Percentiles rank a stretch among this genome's conserved stretches.
Evolutionary conservation across 495 filamentous ascomycete genomes (phyloP).

Genomic region (Penicillium antarcticum): DNA sequence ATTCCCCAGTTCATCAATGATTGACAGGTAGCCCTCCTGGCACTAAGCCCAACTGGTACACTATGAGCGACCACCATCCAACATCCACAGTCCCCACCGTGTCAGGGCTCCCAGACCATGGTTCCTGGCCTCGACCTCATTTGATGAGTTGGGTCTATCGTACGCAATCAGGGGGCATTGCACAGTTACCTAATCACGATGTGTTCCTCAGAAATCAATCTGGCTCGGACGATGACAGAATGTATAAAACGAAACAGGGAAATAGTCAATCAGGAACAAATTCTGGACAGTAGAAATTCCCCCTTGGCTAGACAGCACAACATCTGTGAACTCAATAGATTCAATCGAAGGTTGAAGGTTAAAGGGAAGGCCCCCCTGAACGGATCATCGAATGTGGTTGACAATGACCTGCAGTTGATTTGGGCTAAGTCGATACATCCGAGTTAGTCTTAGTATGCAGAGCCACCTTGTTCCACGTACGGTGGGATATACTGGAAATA

Average conservation of each 20-base stretch:
- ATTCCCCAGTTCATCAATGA: slow-evolving; percentile 32
- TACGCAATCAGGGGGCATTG: slow-evolving; percentile 31
- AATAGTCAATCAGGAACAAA: not conserved
- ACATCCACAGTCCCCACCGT: slow-evolving; percentile 25
- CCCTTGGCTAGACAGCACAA: not conserved
- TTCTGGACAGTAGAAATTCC: not conserved
- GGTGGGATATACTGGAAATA: slow-evolving; percentile 16
- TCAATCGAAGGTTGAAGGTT: not conserved
- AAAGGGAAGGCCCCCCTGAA: slow-evolving; percentile 14
- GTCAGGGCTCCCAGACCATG: slow-evolving; percentile 32
- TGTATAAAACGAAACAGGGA: slow-evolving; percentile 5
- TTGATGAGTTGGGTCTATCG: slow-evolving; percentile 25
- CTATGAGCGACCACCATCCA: slow-evolving; percentile 7
- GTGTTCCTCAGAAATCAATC: not conserved
- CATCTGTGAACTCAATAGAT: not conserved
- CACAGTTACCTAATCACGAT: slow-evolving; percentile 14
- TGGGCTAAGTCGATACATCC: slow-evolving; percentile 29
- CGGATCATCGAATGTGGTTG: slow-evolving; percentile 18
- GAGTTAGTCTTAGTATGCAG: slow-evolving; percentile 30
- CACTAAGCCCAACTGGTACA: slow-evolving; percentile 12
- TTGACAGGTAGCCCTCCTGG: slow-evolving; percentile 23
- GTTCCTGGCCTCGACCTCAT: slow-evolving; percentile 28
- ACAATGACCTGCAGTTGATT: slow-evolving; percentile 22
- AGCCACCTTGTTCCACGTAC: slow-evolving; percentile 30
- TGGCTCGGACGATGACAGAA: not conserved